Evolutionary conservation across 1,139 yeast genomes (phyloP), one percentile per base, ranked within the genome.

Genomic region (Geotrichum fermentans): DNA sequence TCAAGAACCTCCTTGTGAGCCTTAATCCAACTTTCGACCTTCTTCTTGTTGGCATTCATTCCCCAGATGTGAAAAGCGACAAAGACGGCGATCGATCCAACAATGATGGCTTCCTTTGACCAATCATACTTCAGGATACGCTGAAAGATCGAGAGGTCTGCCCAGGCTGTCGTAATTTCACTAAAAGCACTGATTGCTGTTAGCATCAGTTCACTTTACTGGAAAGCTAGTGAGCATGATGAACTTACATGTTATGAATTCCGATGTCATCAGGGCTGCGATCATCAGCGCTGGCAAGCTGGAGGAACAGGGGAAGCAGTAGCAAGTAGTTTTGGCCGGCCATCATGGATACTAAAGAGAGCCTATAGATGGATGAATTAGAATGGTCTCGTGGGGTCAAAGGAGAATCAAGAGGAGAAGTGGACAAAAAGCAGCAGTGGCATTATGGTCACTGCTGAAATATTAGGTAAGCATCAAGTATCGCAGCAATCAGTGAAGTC

Each of bases 61-160:
- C 96, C 97, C 49, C 74, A 49, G 58, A 69, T 72, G 73, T 74
- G 66, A 29, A 58, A 52, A 3, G 54, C 52, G 10, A 82, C 52
- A 57, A 66, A 69, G 20, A 57, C 58, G 6, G 53, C 36, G 49
- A 84, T 75, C 51, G 82, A 67, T 7, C 69, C 74, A 24, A 83
- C 37, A 22, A 87, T 78, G 54, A 77, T 61, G 24, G 72, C 43
- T 70, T 92, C 98, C 61, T 84, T 74, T 43, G 73, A 73, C 96
- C 97, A 92, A 65, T 85, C 80, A 65, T 83, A 75, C 45, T 71
- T 61, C 53, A 58, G 51, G 45, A 81, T 55, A 13, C 73, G 61
- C 52, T 64, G 60, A 39, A 53, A 13, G 43, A 69, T 43, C 18
- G 69, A 57, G 63, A 69, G 56, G 14, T 58, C 55, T 43, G 61